phyloP scores from a whole-genome alignment of 1,284 basidiomycete genomes.

The Sporisorium scitamineum region DNA sequence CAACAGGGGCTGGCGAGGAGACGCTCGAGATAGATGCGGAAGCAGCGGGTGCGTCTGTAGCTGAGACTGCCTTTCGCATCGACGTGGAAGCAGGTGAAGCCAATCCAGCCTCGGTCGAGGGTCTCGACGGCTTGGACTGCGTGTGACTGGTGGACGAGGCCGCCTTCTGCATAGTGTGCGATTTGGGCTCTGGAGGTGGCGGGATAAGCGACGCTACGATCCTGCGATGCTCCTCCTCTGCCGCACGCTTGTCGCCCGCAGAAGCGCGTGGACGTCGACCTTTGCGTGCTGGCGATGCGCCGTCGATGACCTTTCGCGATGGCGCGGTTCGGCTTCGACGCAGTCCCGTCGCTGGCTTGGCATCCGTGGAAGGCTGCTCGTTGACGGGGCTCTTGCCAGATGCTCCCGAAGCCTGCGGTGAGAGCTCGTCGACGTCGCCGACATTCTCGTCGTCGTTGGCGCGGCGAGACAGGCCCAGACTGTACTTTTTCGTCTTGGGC shows the following conservation, averaged over 20 bases:
- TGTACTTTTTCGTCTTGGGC: constrained; percentile 31
- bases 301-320: constrained; percentile 40
- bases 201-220: constrained; percentile 50
- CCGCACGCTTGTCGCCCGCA: constrained; percentile 40
- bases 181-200: constrained; percentile 39
- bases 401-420: constrained; percentile 16
- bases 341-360: constrained; percentile 36
- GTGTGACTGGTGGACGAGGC: constrained; percentile 31
- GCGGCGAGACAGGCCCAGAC: constrained; percentile 22
- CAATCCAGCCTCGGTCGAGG: constrained; percentile 20
- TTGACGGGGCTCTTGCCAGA: constrained; percentile 25
- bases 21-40: constrained; percentile 22
- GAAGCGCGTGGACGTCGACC: constrained; percentile 44
- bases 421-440: constrained; percentile 31
- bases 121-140: constrained; percentile 16
- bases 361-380: constrained; percentile 5
- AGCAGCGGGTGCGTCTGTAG: constrained; percentile 20
- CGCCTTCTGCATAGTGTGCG: constrained; percentile 37
- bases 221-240: constrained; percentile 40
- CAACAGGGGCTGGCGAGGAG: constrained; percentile 14
- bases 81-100: constrained; percentile 26
- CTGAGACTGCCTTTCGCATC: constrained; percentile 42
- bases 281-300: constrained; percentile 32
- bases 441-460: constrained; percentile 15
- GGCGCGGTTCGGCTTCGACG: constrained; percentile 48